Evolutionary conservation across 2,329 filamentous ascomycete genomes (phyloP).

Genomic region (Pestalotiopsis fici): DNA sequence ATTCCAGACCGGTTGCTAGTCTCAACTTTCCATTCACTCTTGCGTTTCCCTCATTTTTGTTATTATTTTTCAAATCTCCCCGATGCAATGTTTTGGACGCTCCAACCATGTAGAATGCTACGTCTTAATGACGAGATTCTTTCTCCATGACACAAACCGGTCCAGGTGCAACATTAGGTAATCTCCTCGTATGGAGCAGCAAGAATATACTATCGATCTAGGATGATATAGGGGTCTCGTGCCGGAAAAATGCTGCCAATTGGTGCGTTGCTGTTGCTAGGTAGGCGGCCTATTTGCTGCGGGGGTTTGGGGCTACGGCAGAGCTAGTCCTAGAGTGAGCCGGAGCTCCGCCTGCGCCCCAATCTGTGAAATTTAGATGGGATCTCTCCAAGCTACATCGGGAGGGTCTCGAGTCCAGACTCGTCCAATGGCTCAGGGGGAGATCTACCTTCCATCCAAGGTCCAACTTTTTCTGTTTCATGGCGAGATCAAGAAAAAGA

Average conservation of each 20-base stretch:
- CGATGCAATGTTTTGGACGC: too few species aligned
- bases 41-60: too few species aligned
- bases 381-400: neutral
- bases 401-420: neutral
- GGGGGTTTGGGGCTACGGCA: neutral
- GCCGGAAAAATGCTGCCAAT: neutral
- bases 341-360: constrained; percentile 3
- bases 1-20: too few species aligned
- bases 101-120: too few species aligned
- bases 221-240: neutral
- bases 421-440: neutral
- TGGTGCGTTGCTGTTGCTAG: neutral
- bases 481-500: neutral
- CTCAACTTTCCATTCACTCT: too few species aligned
- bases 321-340: neutral
- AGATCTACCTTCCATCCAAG: neutral
- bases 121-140: too few species aligned
- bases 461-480: too few species aligned
- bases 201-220: neutral
- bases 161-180: neutral
- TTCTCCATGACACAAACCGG: too few species aligned
- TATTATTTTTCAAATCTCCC: too few species aligned
- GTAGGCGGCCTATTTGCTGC: neutral
- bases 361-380: constrained; percentile 1
- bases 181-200: neutral